A percentile compares a stretch with the other conserved stretches of the same genome.
Conservation (phyloP, 345 rosid species). For the Carallia pectinifolia region DNA sequence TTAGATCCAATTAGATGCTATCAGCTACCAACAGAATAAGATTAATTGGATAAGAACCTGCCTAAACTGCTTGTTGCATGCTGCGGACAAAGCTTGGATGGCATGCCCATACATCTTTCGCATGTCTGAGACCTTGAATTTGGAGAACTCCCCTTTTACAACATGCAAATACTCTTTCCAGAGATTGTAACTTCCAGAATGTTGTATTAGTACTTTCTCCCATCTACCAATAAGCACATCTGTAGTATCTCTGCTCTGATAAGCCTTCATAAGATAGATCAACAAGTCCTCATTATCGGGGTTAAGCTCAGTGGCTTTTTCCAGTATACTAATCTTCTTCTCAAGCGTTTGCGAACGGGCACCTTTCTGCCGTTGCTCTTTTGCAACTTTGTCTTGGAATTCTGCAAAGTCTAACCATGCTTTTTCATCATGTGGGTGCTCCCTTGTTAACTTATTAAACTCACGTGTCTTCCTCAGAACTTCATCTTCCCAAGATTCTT, state of each 20-base stretch:
- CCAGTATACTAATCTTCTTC: constrained; percentile 91
- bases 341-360: constrained; percentile 83
- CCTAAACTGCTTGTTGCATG: constrained; percentile 87
- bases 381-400: constrained; percentile 80
- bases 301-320: constrained; percentile 86
- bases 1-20: constrained; percentile 19
- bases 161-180: constrained; percentile 86
- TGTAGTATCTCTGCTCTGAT: constrained; percentile 68
- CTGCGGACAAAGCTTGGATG: constrained; percentile 74
- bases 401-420: constrained; percentile 83
- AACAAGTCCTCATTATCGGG: constrained; percentile 80
- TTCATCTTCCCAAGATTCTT: constrained; percentile 96
- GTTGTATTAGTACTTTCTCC: constrained; percentile 74
- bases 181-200: constrained; percentile 65
- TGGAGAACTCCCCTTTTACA: constrained; percentile 84
- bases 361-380: constrained; percentile 74
- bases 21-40: background rate
- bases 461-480: constrained; percentile 72
- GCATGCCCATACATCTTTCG: constrained; percentile 91
- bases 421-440: constrained; percentile 71
- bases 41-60: constrained; percentile 68
- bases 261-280: constrained; percentile 78
- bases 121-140: constrained; percentile 86
- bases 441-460: constrained; percentile 74
- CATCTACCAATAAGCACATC: constrained; percentile 79